Conservation (phyloP, 2,329 filamentous ascomycete species). For the Colletotrichum endophyticum region DNA sequence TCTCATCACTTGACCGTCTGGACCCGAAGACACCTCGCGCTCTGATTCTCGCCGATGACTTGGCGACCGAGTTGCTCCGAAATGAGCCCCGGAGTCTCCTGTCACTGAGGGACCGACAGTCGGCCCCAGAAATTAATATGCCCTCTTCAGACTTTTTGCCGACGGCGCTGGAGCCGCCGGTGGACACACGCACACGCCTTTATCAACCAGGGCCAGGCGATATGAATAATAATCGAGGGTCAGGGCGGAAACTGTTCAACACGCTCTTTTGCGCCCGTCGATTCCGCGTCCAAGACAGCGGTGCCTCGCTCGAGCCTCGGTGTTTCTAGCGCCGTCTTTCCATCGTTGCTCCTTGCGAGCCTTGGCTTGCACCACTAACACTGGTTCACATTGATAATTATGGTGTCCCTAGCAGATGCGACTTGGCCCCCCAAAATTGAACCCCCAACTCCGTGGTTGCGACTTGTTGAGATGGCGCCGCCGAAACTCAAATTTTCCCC, state of each 20-base stretch:
- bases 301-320: conserved; percentile 8
- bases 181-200: neutral
- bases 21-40: neutral
- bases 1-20: conserved; percentile 14
- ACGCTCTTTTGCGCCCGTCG: neutral
- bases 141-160: neutral
- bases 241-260: neutral
- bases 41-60: conserved; percentile 6
- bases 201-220: conserved; percentile 2
- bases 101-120: conserved; percentile 16
- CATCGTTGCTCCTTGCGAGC: neutral
- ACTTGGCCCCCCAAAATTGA: neutral
- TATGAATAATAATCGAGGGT: neutral
- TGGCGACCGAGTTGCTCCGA: conserved; percentile 17
- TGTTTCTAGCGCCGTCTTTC: neutral
- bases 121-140: conserved; percentile 5
- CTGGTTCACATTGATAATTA: neutral
- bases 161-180: conserved; percentile 10
- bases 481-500: conserved; percentile 8
- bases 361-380: neutral
- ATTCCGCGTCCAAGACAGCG: neutral
- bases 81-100: conserved; percentile 10
- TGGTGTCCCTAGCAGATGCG: neutral
- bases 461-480: conserved; percentile 6
- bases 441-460: neutral